Evolutionary conservation across 2,329 filamentous ascomycete species (phyloP).

Genomic region (Calonectria pseudoturangicola): DNA sequence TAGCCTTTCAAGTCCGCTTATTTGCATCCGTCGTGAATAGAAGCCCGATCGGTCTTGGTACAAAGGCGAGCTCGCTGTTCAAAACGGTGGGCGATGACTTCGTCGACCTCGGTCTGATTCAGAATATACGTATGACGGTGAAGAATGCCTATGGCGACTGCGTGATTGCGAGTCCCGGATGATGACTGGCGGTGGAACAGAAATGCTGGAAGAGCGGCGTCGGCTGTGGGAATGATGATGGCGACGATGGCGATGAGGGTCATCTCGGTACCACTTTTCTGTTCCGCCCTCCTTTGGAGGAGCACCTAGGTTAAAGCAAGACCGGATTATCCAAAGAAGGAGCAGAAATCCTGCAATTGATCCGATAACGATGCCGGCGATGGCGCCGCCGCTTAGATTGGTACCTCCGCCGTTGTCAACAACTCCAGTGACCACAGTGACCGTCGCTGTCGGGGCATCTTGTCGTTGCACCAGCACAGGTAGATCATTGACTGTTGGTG

Average conservation of each 20-base stretch:
- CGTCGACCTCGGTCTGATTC: conserved; percentile 44
- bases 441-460: conserved; percentile 50
- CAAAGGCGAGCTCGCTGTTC: no score
- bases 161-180: conserved; percentile 47
- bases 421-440: conserved; percentile 56
- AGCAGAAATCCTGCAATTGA: conserved; percentile 67
- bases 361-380: conserved; percentile 71
- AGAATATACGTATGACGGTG: conserved; percentile 45
- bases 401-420: conserved; percentile 47
- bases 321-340: conserved; percentile 68
- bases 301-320: conserved; percentile 64
- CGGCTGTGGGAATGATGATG: conserved; percentile 50
- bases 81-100: neutral
- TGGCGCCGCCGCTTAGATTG: conserved; percentile 67
- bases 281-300: conserved; percentile 55
- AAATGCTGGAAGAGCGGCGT: conserved; percentile 51
- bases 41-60: neutral
- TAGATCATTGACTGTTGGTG: neutral
- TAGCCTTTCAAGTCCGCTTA: neutral
- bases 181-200: conserved; percentile 51
- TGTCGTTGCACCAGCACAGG: conserved; percentile 39
- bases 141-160: conserved; percentile 43
- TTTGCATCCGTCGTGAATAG: neutral
- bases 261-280: conserved; percentile 58
- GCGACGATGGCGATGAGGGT: conserved; percentile 50